These are phyloP conservation scores for Cyberlindnera xylosilytica DNA, from an alignment of 805 yeast species.

Conservation along the genomic window DNA sequence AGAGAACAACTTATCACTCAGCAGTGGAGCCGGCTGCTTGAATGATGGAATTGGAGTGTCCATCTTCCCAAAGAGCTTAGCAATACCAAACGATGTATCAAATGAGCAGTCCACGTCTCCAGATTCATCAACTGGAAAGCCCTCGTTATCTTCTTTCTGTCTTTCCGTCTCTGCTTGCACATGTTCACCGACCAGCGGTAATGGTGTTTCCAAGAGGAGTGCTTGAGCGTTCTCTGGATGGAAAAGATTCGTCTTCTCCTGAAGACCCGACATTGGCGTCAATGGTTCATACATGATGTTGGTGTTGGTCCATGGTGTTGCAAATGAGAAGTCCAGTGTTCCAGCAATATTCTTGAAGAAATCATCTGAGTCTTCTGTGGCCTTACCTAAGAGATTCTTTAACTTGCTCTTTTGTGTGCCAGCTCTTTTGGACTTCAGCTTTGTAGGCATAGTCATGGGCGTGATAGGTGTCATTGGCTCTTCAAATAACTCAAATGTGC, in stretches of 20 bases:
- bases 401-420: not conserved
- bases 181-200: not conserved
- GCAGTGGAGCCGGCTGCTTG: not conserved
- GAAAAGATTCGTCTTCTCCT: not conserved
- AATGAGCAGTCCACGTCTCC: constrained; percentile 1
- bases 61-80: constrained; percentile 4
- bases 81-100: constrained; percentile 10
- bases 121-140: not conserved
- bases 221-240: not conserved
- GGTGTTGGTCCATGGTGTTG: not conserved
- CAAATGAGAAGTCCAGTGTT: not conserved
- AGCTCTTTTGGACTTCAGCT: not conserved
- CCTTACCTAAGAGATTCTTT: too few species aligned
- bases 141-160: too few species aligned
- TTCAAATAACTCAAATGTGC: not conserved
- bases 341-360: not conserved
- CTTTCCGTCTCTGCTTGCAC: too few species aligned
- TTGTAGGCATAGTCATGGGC: not conserved
- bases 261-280: constrained; percentile 1
- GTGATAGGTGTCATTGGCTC: not conserved
- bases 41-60: constrained; percentile 3
- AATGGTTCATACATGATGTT: not conserved
- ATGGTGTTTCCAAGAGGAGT: not conserved
- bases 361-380: too few species aligned
- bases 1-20: not conserved